Conservation (phyloP, 1,284 basidiomycete genomes). For the Apiotrichum sp. region DNA sequence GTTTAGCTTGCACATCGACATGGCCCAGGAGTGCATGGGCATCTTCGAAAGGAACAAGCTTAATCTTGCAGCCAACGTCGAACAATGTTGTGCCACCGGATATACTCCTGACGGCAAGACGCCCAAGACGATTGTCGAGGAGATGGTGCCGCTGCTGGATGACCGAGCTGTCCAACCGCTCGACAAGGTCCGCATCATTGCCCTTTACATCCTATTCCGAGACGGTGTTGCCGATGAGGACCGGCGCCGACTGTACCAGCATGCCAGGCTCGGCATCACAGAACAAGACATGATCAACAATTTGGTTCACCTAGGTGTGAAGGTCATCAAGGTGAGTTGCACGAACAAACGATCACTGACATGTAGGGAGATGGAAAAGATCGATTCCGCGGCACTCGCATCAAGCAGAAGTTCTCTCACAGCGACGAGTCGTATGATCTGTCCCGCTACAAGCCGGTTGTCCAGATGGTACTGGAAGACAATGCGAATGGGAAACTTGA, state of each 20-base stretch:
- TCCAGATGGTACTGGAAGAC: constrained; percentile 85
- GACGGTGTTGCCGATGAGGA: constrained; percentile 99
- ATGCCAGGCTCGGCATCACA: constrained; percentile 78
- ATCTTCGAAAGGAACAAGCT: constrained; percentile 86
- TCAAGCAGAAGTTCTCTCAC: constrained; percentile 65
- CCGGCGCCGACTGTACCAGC: constrained; percentile 86
- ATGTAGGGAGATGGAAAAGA: constrained; percentile 3
- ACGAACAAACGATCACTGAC: neutral
- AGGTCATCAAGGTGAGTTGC: constrained; percentile 58
- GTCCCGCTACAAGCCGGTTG: constrained; percentile 82
- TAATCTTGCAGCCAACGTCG: constrained; percentile 78
- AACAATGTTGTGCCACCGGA: constrained; percentile 93
- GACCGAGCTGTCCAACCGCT: constrained; percentile 59
- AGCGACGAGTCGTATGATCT: constrained; percentile 89
- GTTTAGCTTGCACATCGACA: constrained; percentile 93
- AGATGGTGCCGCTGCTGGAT: constrained; percentile 96
- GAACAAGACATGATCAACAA: constrained; percentile 96
- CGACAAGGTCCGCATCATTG: constrained; percentile 95
- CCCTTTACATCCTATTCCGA: constrained; percentile 89
- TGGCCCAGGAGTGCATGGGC: constrained; percentile 96
- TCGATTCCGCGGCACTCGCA: constrained; percentile 65
- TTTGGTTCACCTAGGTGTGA: constrained; percentile 71
- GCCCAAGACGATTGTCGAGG: constrained; percentile 88
- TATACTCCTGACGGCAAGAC: constrained; percentile 79
- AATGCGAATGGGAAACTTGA: constrained; percentile 75